Evolutionary conservation across 306 rosid genomes (phyloP).

Genomic region (Prunus persica): Prunus_persica_NCBIv2 NC_034009.1:8339501-8340000

Average conservation of each 20-base stretch:
- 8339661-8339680: too few relatives aligned
- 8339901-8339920: not conserved
- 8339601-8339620: not conserved
- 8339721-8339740: not conserved
- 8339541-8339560: not conserved
- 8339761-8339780: too few relatives aligned
- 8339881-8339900: too few relatives aligned
- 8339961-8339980: not conserved
- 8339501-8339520: not conserved
- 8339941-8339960: not conserved
- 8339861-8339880: too few relatives aligned
- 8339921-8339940: not conserved
- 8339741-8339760: too few relatives aligned
- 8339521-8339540: not conserved
- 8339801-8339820: too few relatives aligned
- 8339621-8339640: too few relatives aligned
- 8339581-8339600: not conserved
- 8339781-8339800: too few relatives aligned
- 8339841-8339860: too few relatives aligned
- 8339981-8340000: not conserved
- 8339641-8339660: too few relatives aligned
- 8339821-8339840: too few relatives aligned
- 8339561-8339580: not conserved
- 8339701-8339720: not conserved
- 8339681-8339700: not conserved